Percentiles rank a stretch among this genome's conserved stretches.
Conservation (phyloP, 73 alveolate species). For the Strombidium stylifer region DNA sequence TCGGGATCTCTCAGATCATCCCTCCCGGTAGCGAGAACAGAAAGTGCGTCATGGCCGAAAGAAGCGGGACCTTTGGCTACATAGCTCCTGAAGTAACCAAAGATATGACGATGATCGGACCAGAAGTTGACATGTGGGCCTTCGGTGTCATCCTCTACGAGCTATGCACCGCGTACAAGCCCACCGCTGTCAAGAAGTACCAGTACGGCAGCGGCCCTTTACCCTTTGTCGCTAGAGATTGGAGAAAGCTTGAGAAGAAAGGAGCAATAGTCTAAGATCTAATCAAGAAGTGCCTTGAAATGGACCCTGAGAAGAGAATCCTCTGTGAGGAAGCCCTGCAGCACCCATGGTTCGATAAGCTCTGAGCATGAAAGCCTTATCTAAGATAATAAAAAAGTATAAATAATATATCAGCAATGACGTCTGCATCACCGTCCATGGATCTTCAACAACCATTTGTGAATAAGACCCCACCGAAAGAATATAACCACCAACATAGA, state of each 20-base stretch:
- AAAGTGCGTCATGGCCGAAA: slow-evolving; percentile 55
- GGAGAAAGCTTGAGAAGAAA: slow-evolving; percentile 56
- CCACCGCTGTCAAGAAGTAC: slow-evolving; percentile 48
- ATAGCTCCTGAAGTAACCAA: slow-evolving; percentile 64
- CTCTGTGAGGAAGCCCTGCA: slow-evolving; percentile 43
- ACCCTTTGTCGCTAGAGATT: slow-evolving; percentile 68
- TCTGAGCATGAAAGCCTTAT: no score
- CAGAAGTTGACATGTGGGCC: slow-evolving; percentile 52
- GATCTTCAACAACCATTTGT: no score
- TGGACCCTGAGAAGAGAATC: slow-evolving; percentile 51
- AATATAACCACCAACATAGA: no score
- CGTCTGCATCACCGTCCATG: no score
- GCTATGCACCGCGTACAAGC: slow-evolving; percentile 59
- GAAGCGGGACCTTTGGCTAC: slow-evolving; percentile 73
- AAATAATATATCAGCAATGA: no score
- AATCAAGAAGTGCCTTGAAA: slow-evolving; percentile 39
- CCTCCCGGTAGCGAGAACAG: slow-evolving; percentile 35
- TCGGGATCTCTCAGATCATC: slow-evolving; percentile 65
- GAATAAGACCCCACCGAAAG: no score
- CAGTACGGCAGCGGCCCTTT: slow-evolving; percentile 64
- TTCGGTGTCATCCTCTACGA: slow-evolving; percentile 47
- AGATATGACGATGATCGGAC: slow-evolving; percentile 7
- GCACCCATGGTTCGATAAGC: slow-evolving; percentile 62
- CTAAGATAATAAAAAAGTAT: no score
- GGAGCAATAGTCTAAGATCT: slow-evolving; percentile 45